Percentiles rank a stretch among this genome's conserved stretches.
Conservation (phyloP, 2,329 filamentous ascomycete genomes). For the Didymella sp. region DNA sequence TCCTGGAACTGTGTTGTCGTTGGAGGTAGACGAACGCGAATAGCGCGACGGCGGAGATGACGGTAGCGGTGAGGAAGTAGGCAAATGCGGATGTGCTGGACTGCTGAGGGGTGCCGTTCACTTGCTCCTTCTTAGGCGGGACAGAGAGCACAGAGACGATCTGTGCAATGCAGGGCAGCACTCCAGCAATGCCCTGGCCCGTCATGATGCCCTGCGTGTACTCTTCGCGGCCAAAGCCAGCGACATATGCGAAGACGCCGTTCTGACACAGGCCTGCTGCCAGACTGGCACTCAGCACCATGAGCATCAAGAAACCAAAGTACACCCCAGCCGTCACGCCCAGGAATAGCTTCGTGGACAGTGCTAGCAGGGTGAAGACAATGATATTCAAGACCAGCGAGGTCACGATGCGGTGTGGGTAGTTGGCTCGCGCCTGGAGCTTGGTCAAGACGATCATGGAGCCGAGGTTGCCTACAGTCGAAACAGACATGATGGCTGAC, state of each 20-base stretch:
- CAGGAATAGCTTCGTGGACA: conserved; percentile 76
- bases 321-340: conserved; percentile 69
- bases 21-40: conserved; percentile 77
- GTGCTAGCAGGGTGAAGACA: conserved; percentile 77
- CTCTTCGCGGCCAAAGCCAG: conserved; percentile 81
- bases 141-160: conserved; percentile 80
- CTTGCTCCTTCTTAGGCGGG: conserved; percentile 55
- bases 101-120: conserved; percentile 41
- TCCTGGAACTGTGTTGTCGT: conserved; percentile 55
- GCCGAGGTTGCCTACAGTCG: conserved; percentile 80
- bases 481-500: conserved; percentile 84
- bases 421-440: conserved; percentile 82
- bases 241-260: conserved; percentile 89
- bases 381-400: conserved; percentile 79
- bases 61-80: conserved; percentile 89
- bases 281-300: conserved; percentile 79
- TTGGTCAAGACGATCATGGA: conserved; percentile 79
- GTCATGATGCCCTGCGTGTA: conserved; percentile 98
- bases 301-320: conserved; percentile 79
- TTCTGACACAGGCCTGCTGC: conserved; percentile 91
- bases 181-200: conserved; percentile 89
- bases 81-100: conserved; percentile 78
- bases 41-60: conserved; percentile 73
- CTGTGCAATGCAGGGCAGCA: conserved; percentile 86
- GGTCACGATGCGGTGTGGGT: conserved; percentile 82